Evolutionary conservation across 768 basidiomycete species (phyloP), one percentile per base, ranked within the genome.

Genomic region (Boletus vinaceobasis): DNA sequence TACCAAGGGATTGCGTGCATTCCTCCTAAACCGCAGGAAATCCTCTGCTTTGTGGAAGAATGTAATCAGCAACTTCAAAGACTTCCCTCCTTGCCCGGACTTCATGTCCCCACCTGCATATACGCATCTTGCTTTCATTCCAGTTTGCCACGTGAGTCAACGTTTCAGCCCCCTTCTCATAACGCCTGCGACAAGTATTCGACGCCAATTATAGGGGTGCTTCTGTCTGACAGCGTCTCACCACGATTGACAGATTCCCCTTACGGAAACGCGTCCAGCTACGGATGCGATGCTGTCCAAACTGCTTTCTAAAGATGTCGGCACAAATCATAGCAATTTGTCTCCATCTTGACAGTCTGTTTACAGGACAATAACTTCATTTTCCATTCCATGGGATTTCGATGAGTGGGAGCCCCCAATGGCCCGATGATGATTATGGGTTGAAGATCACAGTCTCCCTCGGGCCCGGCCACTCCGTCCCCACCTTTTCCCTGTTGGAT

Each of bases 81-180:
- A 45, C 1, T 51, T 74, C 21, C 69, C 73, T 37, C 58, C 60
- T 31, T 65, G 66, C 27, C 65, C 69, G 1, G 43, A 51, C 19
- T 59, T 64, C 29, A 59, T 71, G 31, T 68, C 71, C 10, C 61
- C 63, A 39, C 70, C 70, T 4, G 65, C 60, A 4, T 71, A 69
- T 56, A 65, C 62, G 3, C 52, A 61, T 40, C 62, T 74, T n/a
- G 58, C 64, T 7, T 74, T 68, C 36, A 58, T 61, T 47, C 49
- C 59, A 11, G 56, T 61, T 29, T 74, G 73, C 53, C 66, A 69
- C 45, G 73, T 73, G 48, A 48, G 67, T 52, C 8, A 17, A n/a
- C 8, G 15, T n/a, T 19, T 11, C 19, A 10, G n/a, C n/a, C n/a
- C n/a, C n/a, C n/a, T n/a, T n/a, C 14, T 23, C 32, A 19, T 14